Percentiles rank a stretch among this genome's conserved stretches.
Conservation (phyloP, 176 grass and related monocot species). For the Avena eriantha region DNA sequence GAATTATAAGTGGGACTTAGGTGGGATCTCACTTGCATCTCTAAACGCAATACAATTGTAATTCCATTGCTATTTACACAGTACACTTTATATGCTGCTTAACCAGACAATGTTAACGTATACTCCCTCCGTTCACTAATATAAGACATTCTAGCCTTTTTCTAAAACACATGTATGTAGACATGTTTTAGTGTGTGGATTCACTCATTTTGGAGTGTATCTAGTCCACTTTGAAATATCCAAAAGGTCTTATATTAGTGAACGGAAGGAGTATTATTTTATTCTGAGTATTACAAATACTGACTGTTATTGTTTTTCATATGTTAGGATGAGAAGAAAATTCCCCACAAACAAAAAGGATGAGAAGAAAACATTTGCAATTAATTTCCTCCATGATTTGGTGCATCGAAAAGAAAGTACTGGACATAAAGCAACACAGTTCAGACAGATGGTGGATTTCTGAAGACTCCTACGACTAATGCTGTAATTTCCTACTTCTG, state of each 20-base stretch:
- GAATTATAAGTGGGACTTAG: too few relatives aligned
- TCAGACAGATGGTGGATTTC: not conserved
- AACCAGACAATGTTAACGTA: not conserved
- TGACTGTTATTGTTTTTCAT: slow-evolving; percentile 1
- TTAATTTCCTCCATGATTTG: not conserved
- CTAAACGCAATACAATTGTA: not conserved
- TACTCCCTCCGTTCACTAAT: too few relatives aligned
- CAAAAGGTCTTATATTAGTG: too few relatives aligned
- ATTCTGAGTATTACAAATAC: not conserved
- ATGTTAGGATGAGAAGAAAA: too few relatives aligned
- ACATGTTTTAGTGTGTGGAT: too few relatives aligned
- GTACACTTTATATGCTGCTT: not conserved
- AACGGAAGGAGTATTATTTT: not conserved
- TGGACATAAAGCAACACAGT: not conserved
- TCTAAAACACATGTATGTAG: too few relatives aligned
- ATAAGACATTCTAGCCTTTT: too few relatives aligned
- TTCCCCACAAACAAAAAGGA: too few relatives aligned
- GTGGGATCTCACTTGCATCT: too few relatives aligned
- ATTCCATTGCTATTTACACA: not conserved
- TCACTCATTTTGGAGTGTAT: too few relatives aligned
- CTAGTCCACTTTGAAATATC: too few relatives aligned
- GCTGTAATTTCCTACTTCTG: not conserved
- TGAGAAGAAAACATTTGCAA: not conserved
- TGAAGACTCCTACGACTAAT: not conserved
- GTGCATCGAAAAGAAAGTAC: not conserved